phyloP scores from a whole-genome alignment of 2,329 filamentous ascomycete genomes.

The Colletotrichum horii region DNA sequence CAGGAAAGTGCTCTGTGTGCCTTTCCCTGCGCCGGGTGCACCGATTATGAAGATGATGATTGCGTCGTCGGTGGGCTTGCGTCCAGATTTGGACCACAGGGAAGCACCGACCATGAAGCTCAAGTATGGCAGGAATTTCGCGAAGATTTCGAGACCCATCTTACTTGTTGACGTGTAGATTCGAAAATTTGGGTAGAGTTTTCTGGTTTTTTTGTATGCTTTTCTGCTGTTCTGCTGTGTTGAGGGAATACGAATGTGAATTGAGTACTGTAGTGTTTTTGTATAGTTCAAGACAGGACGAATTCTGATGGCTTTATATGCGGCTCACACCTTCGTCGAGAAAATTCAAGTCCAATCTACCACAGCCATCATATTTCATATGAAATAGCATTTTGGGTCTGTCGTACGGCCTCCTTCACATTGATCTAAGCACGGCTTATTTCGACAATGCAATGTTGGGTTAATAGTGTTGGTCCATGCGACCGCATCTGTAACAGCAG shows the following conservation, averaged over 20 bases:
- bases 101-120: background rate
- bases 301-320: background rate
- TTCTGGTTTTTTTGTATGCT: no score
- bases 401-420: background rate
- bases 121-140: background rate
- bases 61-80: background rate
- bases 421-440: background rate
- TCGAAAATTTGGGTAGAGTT: background rate
- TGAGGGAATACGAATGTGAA: background rate
- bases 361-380: background rate
- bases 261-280: background rate
- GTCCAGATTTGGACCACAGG: background rate
- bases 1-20: background rate
- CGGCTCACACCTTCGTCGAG: background rate
- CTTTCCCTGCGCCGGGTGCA: background rate
- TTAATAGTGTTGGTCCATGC: background rate
- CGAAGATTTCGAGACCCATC: background rate
- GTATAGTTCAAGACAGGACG: no score
- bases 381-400: fast-evolving
- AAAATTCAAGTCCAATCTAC: background rate
- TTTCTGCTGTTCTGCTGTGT: background rate
- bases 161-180: background rate
- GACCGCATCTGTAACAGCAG: background rate
- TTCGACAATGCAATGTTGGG: background rate
- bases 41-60: background rate